Evolutionary conservation across 177 flowering plant genomes (phyloP).

Genomic region (Vitis hybrid): DNA sequence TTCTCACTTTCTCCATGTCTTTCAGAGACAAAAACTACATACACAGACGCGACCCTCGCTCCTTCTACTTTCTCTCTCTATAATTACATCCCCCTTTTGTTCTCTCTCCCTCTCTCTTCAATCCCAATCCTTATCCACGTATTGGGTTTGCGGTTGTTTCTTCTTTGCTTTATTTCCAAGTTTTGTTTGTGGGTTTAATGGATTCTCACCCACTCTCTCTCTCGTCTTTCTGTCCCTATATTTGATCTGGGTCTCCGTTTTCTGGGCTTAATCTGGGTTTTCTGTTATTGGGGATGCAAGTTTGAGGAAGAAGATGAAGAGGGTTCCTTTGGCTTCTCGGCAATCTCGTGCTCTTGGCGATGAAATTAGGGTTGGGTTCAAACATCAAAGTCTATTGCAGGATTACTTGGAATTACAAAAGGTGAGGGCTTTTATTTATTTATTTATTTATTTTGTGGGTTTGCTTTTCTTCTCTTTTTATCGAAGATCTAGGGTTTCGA

Average conservation of each 20-base stretch:
- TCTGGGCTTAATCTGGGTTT: no score
- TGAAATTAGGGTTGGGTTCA: constrained; percentile 14
- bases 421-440: constrained; percentile 19
- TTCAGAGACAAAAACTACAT: constrained; percentile 1
- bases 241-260: constrained; percentile 10
- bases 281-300: not conserved
- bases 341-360: constrained; percentile 10
- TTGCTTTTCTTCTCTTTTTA: not conserved
- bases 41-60: not conserved
- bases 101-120: not conserved
- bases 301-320: constrained; percentile 26
- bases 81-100: not conserved
- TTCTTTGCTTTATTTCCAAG: not conserved
- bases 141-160: not conserved
- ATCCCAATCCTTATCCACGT: not conserved
- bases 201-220: not conserved
- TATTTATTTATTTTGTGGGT: not conserved
- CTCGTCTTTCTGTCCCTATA: not conserved
- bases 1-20: constrained; percentile 13
- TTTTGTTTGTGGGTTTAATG: not conserved
- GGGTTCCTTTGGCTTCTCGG: constrained; percentile 13
- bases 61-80: not conserved
- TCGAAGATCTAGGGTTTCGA: not conserved
- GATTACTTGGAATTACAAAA: constrained; percentile 35
- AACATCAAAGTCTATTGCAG: constrained; percentile 26